Evolutionary conservation across 169 alveolate species (phyloP).

Genomic region (Eimeria sp.): DNA sequence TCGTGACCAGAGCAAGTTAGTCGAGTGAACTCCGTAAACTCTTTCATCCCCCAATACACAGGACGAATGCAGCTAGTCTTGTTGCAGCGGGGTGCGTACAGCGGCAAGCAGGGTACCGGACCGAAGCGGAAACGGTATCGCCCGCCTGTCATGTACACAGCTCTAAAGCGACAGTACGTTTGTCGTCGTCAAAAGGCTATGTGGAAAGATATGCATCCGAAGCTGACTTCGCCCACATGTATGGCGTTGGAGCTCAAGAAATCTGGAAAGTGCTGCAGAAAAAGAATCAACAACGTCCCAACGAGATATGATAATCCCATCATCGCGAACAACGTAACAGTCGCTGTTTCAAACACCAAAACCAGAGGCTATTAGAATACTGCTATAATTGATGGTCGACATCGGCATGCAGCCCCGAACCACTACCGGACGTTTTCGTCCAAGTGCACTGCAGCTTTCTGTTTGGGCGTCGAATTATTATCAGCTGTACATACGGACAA

Average conservation of each 20-base stretch:
- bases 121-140: neutral
- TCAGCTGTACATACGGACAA: no score
- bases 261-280: neutral
- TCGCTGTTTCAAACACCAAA: neutral
- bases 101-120: neutral
- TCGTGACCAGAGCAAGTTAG: conserved; percentile 9
- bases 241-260: conserved; percentile 26
- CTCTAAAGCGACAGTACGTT: neutral
- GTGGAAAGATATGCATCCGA: neutral
- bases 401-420: conserved; percentile 11
- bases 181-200: neutral
- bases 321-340: neutral
- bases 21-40: neutral
- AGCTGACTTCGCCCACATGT: conserved; percentile 28
- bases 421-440: neutral
- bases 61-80: neutral
- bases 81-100: neutral
- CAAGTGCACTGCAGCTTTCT: neutral
- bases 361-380: neutral
- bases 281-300: conserved; percentile 3
- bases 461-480: neutral
- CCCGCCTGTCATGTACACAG: neutral
- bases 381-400: no score
- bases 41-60: neutral
- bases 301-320: neutral